These are phyloP conservation scores for Alnus glutinosa DNA, from an alignment of 306 rosid genomes.

Conservation along the genomic window DNA sequence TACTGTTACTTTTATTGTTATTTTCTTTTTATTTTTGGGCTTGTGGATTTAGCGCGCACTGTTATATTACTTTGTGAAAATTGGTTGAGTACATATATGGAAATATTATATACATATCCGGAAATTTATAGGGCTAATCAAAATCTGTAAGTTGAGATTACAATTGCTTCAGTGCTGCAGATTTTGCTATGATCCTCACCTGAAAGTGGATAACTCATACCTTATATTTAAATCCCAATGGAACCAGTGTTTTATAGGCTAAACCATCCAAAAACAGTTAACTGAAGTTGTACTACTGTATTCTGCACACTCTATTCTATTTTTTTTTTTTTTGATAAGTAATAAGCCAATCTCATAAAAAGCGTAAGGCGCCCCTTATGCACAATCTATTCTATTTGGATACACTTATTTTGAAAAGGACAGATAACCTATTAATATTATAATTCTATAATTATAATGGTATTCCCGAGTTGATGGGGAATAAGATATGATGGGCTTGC, in stretches of 20 bases:
- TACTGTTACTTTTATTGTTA: not conserved
- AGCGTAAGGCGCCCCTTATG: not conserved
- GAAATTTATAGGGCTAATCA: not conserved
- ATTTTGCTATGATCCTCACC: not conserved
- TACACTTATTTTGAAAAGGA: not conserved
- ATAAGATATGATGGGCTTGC: not conserved
- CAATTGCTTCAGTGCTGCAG: not conserved
- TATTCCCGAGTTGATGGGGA: not conserved
- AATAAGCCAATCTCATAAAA: no score
- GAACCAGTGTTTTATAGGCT: not conserved
- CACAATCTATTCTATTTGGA: not conserved
- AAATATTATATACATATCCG: not conserved
- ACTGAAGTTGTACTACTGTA: not conserved
- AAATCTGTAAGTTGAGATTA: not conserved
- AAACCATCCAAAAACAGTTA: not conserved
- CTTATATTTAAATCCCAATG: not conserved
- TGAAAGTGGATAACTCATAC: not conserved
- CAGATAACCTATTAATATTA: not conserved
- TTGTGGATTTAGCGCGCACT: slow-evolving; percentile 9
- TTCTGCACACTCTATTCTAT: not conserved
- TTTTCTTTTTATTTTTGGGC: not conserved
- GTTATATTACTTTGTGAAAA: slow-evolving; percentile 15
- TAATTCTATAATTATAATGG: not conserved
- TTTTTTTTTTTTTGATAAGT: no score
- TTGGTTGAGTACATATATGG: not conserved